A percentile compares a stretch with the other conserved stretches of the same genome.
Evolutionary conservation across 257 asterid genomes (phyloP).

Genomic region (Gardenia jasminoides): DNA sequence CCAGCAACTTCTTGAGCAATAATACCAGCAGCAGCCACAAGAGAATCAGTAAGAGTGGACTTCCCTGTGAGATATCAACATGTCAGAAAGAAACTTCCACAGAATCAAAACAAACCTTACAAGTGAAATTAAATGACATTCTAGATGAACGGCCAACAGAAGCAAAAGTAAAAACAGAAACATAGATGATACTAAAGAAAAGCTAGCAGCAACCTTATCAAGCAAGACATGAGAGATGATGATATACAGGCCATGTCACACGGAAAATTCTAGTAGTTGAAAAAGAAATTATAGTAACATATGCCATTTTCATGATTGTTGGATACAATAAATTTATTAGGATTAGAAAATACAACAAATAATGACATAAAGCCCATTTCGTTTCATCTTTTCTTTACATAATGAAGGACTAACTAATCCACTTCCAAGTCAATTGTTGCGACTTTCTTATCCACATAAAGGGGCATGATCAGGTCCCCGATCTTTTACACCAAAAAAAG

Average conservation of each 20-base stretch:
- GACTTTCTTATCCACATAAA: background rate
- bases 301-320: background rate
- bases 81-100: background rate
- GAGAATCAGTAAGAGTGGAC: conserved; percentile 46
- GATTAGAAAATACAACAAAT: background rate
- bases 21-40: conserved; percentile 50
- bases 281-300: background rate
- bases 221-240: background rate
- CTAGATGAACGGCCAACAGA: background rate
- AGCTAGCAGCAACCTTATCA: background rate
- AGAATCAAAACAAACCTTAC: too few relatives aligned
- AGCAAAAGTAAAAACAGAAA: background rate
- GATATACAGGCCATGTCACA: background rate
- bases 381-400: background rate
- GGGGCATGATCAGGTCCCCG: background rate
- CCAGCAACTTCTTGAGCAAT: conserved; percentile 53
- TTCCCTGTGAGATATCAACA: conserved; percentile 26
- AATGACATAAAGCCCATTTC: background rate
- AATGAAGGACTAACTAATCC: background rate
- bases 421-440: background rate
- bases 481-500: background rate
- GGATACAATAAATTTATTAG: background rate
- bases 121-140: background rate
- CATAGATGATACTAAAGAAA: background rate
- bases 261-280: background rate